Percentiles rank a stretch among this genome's conserved stretches.
These are phyloP conservation scores for Pichiaceae sp. DNA, from an alignment of 1,139 yeast species.

Conservation along the genomic window DNA sequence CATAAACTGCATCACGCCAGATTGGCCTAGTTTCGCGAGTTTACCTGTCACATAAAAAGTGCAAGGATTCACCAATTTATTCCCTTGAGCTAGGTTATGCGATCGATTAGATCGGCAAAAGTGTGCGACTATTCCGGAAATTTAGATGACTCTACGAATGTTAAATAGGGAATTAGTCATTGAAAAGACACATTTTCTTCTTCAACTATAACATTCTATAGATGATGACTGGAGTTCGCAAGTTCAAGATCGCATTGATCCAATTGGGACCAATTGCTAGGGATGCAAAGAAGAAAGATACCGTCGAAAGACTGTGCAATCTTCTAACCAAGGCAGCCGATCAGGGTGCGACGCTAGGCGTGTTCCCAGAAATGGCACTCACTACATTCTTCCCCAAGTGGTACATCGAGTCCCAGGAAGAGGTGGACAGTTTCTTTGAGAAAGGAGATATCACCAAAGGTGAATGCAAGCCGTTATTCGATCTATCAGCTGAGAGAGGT, in stretches of 20 bases:
- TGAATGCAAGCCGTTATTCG: slow-evolving; percentile 24
- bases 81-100: no score
- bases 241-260: background rate
- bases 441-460: slow-evolving; percentile 26
- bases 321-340: slow-evolving; percentile 20
- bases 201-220: no score
- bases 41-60: no score
- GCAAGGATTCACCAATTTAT: no score
- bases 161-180: no score
- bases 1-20: no score
- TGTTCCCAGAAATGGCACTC: slow-evolving; percentile 24
- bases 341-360: slow-evolving; percentile 20
- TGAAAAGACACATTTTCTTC: no score
- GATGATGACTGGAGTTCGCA: background rate
- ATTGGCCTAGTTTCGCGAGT: no score
- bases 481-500: slow-evolving; percentile 21
- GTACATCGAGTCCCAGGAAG: slow-evolving; percentile 24
- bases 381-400: slow-evolving; percentile 25
- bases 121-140: no score
- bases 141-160: no score
- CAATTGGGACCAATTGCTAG: slow-evolving; percentile 11
- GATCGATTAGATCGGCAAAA: no score
- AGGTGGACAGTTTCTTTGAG: slow-evolving; percentile 27
- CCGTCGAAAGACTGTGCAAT: slow-evolving; percentile 22
- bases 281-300: slow-evolving; percentile 23